phyloP scores from a whole-genome alignment of 371 early-diverging fungal genomes.

The Rhizopus delemar region DNA sequence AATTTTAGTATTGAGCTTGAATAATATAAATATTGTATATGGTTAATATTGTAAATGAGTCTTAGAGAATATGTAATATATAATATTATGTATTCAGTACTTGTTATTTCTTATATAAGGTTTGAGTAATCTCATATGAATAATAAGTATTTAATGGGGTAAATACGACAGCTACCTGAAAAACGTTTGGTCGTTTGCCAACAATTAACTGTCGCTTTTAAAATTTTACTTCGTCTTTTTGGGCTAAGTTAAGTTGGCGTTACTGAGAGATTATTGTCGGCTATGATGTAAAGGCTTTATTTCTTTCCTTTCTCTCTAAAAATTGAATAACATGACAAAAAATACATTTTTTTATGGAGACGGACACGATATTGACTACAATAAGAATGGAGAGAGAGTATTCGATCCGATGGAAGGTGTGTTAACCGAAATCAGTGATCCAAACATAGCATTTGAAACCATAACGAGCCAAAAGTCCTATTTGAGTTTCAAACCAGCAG shows the following conservation, averaged over 20 bases:
- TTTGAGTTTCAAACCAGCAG: conserved; percentile 9
- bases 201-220: background rate
- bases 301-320: background rate
- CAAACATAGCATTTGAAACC: conserved; percentile 9
- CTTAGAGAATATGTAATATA: too few relatives aligned
- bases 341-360: conserved; percentile 1
- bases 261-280: conserved; percentile 3
- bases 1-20: too few relatives aligned
- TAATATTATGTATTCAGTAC: too few relatives aligned
- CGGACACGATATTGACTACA: background rate
- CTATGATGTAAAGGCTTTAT: conserved; percentile 4
- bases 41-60: too few relatives aligned
- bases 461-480: conserved; percentile 10
- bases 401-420: conserved; percentile 10
- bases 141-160: too few relatives aligned
- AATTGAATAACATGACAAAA: too few relatives aligned
- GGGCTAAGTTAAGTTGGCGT: background rate
- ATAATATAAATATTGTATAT: too few relatives aligned
- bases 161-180: background rate
- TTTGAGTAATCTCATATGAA: too few relatives aligned
- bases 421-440: conserved; percentile 1
- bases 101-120: too few relatives aligned
- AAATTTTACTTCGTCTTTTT: conserved; percentile 3
- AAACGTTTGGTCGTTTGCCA: background rate
- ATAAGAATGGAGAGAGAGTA: conserved; percentile 6